phyloP scores from a whole-genome alignment of 2,329 filamentous ascomycete species.

The Lachnellula hyalina region DNA sequence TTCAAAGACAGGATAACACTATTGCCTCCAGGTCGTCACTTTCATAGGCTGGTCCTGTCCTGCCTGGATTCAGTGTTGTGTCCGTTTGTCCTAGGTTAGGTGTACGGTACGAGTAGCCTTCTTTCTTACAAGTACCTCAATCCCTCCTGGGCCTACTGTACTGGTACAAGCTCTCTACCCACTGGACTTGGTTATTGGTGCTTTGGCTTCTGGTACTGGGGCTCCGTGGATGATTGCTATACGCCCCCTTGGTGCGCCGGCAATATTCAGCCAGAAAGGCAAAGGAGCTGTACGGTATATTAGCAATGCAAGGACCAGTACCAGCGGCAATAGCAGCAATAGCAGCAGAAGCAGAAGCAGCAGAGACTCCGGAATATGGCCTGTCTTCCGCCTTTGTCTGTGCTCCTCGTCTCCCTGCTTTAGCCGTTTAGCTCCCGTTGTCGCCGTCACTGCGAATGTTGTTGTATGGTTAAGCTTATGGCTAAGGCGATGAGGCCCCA shows the following conservation, averaged over 20 bases:
- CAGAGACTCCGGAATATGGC: neutral
- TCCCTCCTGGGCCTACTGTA: no score
- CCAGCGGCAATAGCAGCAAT: neutral
- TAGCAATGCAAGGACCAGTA: no score
- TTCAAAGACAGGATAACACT: neutral
- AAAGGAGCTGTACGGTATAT: neutral
- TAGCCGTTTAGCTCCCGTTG: neutral
- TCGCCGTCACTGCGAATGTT: neutral
- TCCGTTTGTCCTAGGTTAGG: no score
- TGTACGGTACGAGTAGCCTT: no score
- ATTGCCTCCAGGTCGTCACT: neutral
- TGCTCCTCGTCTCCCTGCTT: neutral
- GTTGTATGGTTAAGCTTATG: neutral
- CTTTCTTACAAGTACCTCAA: no score
- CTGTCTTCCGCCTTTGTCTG: neutral
- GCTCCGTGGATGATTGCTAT: conserved; percentile 1
- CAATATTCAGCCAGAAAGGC: conserved; percentile 12
- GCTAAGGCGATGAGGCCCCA: neutral
- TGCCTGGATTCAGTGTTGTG: no score
- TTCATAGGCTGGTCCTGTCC: no score
- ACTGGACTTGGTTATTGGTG: neutral
- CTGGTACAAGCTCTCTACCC: neutral
- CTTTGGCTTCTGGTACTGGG: neutral
- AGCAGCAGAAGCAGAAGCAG: neutral
- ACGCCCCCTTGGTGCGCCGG: neutral